A percentile compares a stretch with the other conserved stretches of the same genome.
Evolutionary conservation across 139 green algal species (phyloP).

Genomic region (Gonium pectorale): DNA sequence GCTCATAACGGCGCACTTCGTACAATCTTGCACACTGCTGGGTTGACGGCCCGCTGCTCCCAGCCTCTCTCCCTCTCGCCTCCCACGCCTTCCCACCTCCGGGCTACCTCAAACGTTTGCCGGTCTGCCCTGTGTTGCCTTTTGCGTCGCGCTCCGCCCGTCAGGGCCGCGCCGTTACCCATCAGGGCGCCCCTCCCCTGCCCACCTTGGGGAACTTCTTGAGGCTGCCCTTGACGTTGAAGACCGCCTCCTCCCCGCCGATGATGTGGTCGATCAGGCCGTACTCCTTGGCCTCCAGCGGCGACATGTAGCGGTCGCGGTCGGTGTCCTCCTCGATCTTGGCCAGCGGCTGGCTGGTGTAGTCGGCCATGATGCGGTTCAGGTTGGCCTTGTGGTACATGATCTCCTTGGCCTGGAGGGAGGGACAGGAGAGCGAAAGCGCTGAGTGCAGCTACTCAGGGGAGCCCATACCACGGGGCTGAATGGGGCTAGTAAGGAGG

Average conservation of each 20-base stretch:
- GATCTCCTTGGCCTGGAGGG: conserved; percentile 95
- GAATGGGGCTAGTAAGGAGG: too few relatives aligned
- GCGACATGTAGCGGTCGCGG: conserved; percentile 97
- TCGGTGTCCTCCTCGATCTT: conserved; percentile 98
- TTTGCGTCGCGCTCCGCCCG: too few relatives aligned
- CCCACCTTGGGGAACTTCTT: conserved; percentile 65
- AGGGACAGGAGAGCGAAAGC: neutral
- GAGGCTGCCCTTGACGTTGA: conserved; percentile 60
- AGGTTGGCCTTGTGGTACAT: conserved; percentile 99
- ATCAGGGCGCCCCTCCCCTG: neutral
- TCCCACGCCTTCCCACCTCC: too few relatives aligned
- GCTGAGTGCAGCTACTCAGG: too few relatives aligned
- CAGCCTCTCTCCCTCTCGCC: too few relatives aligned
- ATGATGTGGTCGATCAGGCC: conserved; percentile 98
- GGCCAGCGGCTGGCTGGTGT: conserved; percentile 85
- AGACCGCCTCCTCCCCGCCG: conserved; percentile 91
- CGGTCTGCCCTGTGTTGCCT: too few relatives aligned
- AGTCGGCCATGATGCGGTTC: conserved; percentile 96
- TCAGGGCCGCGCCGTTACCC: too few relatives aligned
- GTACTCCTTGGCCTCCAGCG: conserved; percentile 96
- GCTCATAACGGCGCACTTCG: too few relatives aligned
- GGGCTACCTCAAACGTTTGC: too few relatives aligned
- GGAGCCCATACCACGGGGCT: too few relatives aligned
- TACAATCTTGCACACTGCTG: too few relatives aligned
- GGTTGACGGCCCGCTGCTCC: too few relatives aligned